Base-by-base conservation (phyloP, 805 yeast genomes). In the Hanseniaspora thailandica region DNA sequence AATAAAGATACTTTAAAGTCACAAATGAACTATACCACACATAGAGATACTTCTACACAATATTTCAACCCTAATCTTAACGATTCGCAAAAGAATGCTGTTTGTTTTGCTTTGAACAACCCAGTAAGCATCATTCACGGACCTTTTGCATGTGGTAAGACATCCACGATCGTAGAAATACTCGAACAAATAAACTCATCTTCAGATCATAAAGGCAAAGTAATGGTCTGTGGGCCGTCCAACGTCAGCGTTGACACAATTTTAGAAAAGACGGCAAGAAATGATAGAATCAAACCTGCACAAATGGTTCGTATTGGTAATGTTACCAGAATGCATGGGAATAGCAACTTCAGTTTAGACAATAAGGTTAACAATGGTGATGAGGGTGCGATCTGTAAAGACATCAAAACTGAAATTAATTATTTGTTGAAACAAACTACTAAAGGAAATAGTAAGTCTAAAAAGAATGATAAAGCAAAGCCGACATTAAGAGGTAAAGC, bases 221-320 rank as follows among this genome's bases (percentile, higher is more conserved):
- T 90, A 0, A 69, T 90, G 28, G 89, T 90, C 0, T 89, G 97
- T 69, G 97, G 96, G 0, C 95, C 97, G 0, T 88, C 97, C 0
- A 90, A 90, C 63, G 81, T 88, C 15, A 80, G 96, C 0, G 95
- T 89, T 1, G 97, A 90, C 64, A 90, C 95, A 0, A 84, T 90
- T 15, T 66, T 89, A 46, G 97, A 90, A 65, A 71, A 97, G 55
- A 65, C 90, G 22, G 66, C 73, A 39, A 23, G 20, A 45, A 40
- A 45, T 7, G 48, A 46, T 6, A 65, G 66, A 28, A 66, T 72
- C 38, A 62, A 73, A 39, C 71, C 71, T 1, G 71, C 74, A 12
- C 62, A 77, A 54, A 66, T 93, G n/a, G 71, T 90, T 10, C 73
- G 98, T 61, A 75, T 90, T 35, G 98, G 97, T 0, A 97, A 93